Conservation (phyloP, 176 grass and related monocot species). For the Juncus effusus region DNA sequence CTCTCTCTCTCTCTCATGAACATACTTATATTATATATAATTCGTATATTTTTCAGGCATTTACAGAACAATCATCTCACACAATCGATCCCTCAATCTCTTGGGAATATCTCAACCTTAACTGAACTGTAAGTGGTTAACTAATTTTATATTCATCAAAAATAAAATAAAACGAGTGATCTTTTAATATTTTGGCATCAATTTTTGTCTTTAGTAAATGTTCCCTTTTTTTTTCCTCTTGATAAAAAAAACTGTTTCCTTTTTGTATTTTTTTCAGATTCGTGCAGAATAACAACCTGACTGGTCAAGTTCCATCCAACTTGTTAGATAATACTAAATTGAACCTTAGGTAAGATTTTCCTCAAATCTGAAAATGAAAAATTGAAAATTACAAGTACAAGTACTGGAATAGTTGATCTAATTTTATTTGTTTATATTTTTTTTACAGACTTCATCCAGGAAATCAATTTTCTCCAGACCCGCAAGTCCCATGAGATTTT, state of each 20-base stretch:
- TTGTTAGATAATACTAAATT: conserved; percentile 48
- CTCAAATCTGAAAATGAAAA: not conserved
- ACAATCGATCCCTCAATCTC: conserved; percentile 46
- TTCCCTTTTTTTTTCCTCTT: not conserved
- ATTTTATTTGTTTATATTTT: not conserved
- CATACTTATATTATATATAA: conserved; percentile 17
- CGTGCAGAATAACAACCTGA: conserved; percentile 63
- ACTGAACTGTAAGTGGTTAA: conserved; percentile 62
- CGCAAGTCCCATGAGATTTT: conserved; percentile 14
- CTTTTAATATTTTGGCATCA: conserved; percentile 9
- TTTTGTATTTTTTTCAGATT: conserved; percentile 49
- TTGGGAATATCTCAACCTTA: conserved; percentile 41
- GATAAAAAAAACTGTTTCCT: conserved; percentile 14
- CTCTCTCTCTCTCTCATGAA: conserved; percentile 1
- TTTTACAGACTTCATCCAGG: conserved; percentile 52
- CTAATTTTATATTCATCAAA: not conserved
- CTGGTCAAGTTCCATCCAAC: conserved; percentile 53
- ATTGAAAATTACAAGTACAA: not conserved
- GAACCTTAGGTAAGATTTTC: conserved; percentile 47
- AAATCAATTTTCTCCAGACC: conserved; percentile 39
- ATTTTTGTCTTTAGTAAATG: conserved; percentile 4
- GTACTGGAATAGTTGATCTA: not conserved
- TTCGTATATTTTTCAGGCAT: conserved; percentile 52
- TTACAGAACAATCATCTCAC: conserved; percentile 68
- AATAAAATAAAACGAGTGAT: conserved; percentile 23